Evolutionary conservation across 345 rosid genomes (phyloP), one percentile per base, ranked within the genome.

Genomic region (Populus ilicifolia): DNA sequence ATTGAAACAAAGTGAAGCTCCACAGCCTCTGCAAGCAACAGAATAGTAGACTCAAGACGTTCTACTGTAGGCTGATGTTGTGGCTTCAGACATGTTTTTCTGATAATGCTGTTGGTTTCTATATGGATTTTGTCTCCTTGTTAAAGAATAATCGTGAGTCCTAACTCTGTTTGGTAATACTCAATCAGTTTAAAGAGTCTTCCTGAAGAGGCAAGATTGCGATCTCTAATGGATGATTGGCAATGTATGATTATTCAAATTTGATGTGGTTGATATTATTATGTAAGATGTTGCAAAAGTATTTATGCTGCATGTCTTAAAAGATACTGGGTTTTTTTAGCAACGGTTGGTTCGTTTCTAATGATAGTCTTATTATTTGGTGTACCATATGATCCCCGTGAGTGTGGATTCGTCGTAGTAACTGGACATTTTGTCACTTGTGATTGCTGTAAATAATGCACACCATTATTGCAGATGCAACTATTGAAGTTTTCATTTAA

Each of bases 1-100:
- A 80, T 75, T 90, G 89, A 95, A 90, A 82, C 92, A 84, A 85
- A 81, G 82, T 73, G 97, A 93, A 82, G 87, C 82, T 72, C 79
- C 95, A 17, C 91, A 85, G 59, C 88, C 88, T 9, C 86, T 73
- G 46, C 91, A 90, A 64, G 87, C 86, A 23, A 77, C 88, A 17
- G 93, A 94, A 77, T 93, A 93, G 88, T 52, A 70, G 70, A 6
- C 21, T 56, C 48, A 79, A 44, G 67, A 71, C 52, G 4, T 74
- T 66, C 64, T 76, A 30, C 77, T 29, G 36, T 70, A 36, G 36
- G 44, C 29, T 69, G 68, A 61, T 38, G 46, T 35, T 79, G 29
- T 25, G 56, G 68, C 56, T 30, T 6, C 50, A 52, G 71, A 77
- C 66, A 20, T 62, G 61, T 67, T 69, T 64, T 72, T 63, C 36